A percentile compares a stretch with the other conserved stretches of the same genome.
These are phyloP conservation scores for Triglochin maritima DNA, from an alignment of 106 monocot species.

Conservation along the genomic window DNA sequence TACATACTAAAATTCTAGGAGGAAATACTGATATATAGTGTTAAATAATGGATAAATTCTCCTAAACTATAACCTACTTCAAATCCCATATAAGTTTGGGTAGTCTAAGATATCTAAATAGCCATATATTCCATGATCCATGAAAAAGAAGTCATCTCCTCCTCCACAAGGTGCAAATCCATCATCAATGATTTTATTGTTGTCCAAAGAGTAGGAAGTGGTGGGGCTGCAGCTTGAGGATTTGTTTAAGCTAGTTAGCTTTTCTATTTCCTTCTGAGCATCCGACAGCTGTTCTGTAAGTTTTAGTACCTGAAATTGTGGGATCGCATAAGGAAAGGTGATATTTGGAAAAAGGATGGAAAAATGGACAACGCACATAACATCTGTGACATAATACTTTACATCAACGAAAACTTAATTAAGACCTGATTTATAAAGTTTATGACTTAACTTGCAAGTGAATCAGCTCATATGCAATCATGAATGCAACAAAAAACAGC, in stretches of 20 bases:
- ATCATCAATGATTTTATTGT: background rate
- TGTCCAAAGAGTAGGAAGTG: conserved; percentile 2
- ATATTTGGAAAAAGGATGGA: too few species aligned
- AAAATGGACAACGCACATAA: too few species aligned
- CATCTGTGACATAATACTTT: too few species aligned
- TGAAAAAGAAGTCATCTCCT: conserved; percentile 2
- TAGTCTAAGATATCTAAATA: conserved; percentile 5
- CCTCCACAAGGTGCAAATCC: background rate
- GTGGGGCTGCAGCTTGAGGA: conserved; percentile 4
- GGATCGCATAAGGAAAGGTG: too few species aligned
- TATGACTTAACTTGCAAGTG: too few species aligned
- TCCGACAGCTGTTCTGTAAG: conserved; percentile 11
- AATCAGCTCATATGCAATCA: too few species aligned
- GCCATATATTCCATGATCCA: conserved; percentile 3
- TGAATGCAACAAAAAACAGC: too few species aligned
- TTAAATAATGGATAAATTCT: too few species aligned
- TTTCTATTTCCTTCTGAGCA: conserved; percentile 9
- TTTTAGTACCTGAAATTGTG: conserved; percentile 5
- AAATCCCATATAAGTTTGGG: conserved; percentile 1
- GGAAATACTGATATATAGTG: background rate
- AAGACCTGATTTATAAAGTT: too few species aligned
- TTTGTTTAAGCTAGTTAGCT: background rate
- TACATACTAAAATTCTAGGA: background rate
- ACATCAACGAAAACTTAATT: too few species aligned
- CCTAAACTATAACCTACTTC: background rate